Conservation (phyloP, 2,329 filamentous ascomycete species). For the Trichophyton rubrum region DNA sequence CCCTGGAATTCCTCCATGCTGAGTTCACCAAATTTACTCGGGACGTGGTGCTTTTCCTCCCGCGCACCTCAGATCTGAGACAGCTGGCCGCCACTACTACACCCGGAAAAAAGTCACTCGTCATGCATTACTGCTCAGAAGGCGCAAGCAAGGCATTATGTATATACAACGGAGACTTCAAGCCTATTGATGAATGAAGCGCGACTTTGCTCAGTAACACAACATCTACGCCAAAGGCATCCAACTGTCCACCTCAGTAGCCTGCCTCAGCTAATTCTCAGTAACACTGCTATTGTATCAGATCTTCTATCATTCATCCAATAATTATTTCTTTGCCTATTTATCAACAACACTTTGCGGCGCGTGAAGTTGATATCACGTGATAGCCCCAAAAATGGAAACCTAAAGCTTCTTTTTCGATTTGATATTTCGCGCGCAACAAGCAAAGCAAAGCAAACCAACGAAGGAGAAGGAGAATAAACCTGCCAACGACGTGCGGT, state of each 20-base stretch:
- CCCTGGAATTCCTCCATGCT: conserved; percentile 48
- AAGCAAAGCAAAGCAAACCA: not conserved
- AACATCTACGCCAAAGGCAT: not conserved
- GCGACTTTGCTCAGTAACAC: not conserved
- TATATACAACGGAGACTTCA: conserved; percentile 45
- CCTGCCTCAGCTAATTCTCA: not conserved
- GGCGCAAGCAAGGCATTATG: conserved; percentile 70
- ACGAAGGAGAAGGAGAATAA: not conserved
- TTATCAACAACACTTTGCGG: not conserved
- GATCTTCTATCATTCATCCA: not conserved
- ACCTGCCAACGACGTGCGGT: not conserved
- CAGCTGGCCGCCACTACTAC: conserved; percentile 53
- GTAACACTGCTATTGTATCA: not conserved
- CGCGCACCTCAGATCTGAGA: conserved; percentile 68
- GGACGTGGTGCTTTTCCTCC: conserved; percentile 64
- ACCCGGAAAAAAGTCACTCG: conserved; percentile 48
- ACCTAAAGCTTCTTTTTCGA: not conserved
- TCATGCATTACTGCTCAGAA: conserved; percentile 83
- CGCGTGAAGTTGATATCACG: not conserved
- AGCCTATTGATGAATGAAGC: conserved; percentile 15
- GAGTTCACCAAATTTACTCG: conserved; percentile 44
- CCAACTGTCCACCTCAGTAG: not conserved
- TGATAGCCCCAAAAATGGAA: not conserved
- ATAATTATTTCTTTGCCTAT: not conserved
- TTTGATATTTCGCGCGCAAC: not conserved